phyloP scores from a whole-genome alignment of 345 rosid species.

The rapeseed (Brassica napus) region DNA sequence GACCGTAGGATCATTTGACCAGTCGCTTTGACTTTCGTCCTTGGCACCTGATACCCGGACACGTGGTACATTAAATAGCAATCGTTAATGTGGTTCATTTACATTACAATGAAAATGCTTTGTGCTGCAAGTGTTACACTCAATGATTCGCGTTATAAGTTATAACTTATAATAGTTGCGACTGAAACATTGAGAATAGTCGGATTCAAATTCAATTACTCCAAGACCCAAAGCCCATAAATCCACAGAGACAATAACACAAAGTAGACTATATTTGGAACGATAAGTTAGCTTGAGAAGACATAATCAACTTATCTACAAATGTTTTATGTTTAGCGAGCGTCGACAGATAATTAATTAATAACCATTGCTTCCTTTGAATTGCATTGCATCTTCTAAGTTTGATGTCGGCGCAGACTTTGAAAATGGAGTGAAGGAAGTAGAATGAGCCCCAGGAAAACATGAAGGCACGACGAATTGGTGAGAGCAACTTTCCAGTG shows the following conservation, averaged over 20 bases:
- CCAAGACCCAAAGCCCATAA: background rate
- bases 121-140: background rate
- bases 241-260: background rate
- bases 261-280: constrained; percentile 8
- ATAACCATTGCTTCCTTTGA: constrained; percentile 24
- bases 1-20: background rate
- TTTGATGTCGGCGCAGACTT: constrained; percentile 11
- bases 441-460: constrained; percentile 32
- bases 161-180: background rate
- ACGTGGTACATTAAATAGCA: background rate
- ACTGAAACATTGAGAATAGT: background rate
- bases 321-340: background rate
- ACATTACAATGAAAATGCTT: background rate
- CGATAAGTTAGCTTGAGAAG: constrained; percentile 7
- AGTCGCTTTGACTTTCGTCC: background rate
- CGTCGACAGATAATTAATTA: background rate
- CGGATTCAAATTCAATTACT: background rate
- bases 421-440: constrained; percentile 12
- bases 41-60: background rate
- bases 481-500: constrained; percentile 24
- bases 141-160: background rate
- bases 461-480: constrained; percentile 17
- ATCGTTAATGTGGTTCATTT: background rate
- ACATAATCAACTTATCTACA: constrained; percentile 7
- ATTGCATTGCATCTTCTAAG: constrained; percentile 19